Evolutionary conservation across 257 asterid genomes (phyloP).

Genomic region (Hygrophila difformis): DNA sequence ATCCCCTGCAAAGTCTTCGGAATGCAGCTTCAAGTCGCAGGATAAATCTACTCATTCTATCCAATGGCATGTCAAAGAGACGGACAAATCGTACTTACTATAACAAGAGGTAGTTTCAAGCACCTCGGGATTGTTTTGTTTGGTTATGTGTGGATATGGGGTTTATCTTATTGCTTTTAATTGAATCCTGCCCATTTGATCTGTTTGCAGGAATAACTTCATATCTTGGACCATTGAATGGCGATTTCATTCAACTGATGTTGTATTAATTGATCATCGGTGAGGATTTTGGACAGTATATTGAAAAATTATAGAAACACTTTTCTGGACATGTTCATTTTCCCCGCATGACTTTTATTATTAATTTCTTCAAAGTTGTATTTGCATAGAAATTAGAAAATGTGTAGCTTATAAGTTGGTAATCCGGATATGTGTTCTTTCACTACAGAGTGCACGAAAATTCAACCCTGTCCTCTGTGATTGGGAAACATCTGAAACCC

Average conservation of each 20-base stretch:
- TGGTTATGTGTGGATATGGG: not conserved
- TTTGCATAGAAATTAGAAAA: too few relatives aligned
- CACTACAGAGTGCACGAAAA: constrained; percentile 63
- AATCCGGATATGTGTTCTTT: not conserved
- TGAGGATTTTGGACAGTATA: constrained; percentile 24
- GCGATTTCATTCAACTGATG: constrained; percentile 71
- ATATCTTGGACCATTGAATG: constrained; percentile 94
- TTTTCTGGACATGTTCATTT: not conserved
- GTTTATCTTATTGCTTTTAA: not conserved
- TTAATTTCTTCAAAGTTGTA: constrained; percentile 4
- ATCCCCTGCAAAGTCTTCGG: constrained; percentile 46
- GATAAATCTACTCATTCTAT: constrained; percentile 40
- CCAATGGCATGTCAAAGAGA: constrained; percentile 78
- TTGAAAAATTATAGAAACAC: not conserved
- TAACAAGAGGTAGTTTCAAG: constrained; percentile 31
- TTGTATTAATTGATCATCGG: constrained; percentile 71
- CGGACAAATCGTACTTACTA: constrained; percentile 49
- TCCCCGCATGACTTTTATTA: not conserved
- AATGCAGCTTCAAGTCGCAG: constrained; percentile 62
- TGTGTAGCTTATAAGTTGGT: too few relatives aligned
- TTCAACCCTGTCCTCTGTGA: constrained; percentile 37
- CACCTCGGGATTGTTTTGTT: not conserved
- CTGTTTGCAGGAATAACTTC: constrained; percentile 50
- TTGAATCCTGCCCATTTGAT: constrained; percentile 1
- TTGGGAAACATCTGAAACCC: constrained; percentile 63